Base-by-base conservation (phyloP, 768 basidiomycete genomes). In the Lanmaoa rubissima region DNA sequence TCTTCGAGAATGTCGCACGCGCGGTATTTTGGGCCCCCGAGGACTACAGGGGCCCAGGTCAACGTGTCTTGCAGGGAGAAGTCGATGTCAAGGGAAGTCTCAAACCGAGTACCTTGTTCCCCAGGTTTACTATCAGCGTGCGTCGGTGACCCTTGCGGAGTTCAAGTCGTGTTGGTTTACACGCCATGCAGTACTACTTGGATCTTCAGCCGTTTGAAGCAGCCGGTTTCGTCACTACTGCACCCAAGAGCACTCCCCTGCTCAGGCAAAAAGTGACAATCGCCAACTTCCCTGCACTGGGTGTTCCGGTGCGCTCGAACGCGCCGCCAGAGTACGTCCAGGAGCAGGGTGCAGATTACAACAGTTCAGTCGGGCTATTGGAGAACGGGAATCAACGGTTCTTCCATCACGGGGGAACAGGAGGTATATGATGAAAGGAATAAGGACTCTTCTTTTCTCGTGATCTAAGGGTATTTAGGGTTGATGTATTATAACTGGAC, bases 301-400 rank as follows among this genome's bases (percentile, higher is more conserved):
- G 81, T 10, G 54, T 80, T 41, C 51, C 61, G 1, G 71, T 75
- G 16, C 71, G 71, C 36, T 81, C 82, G 24, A 78, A 77, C 59
- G 78, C 79, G 5, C 85, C 83, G 4, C 82, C 82, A 11, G 80
- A 79, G 21, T 84, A 83, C 54, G 72, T 74, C 47, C 71, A 73
- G 42, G 69, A 74, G 14, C 66, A 74, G 46, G 74, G 69, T 39
- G 74, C 71, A 21, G 77, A 86, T 63, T 83, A 81, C 64, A 82
- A 80, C 60, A 78, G 75, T 38, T 75, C 78, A 12, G 70, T 81
- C 34, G 82, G 80, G 14, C 75, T 80, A 38, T 65, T 82, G 61
- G 81, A 82, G 63, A 83, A 81, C 61, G 79, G 81, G 16, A 82
- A 84, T 63, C 81, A 83, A 61, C 71, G 79, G 61, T 84, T 80